phyloP scores from a whole-genome alignment of 1,284 basidiomycete species.

The Cutaneotrichosporon sp. region DNA sequence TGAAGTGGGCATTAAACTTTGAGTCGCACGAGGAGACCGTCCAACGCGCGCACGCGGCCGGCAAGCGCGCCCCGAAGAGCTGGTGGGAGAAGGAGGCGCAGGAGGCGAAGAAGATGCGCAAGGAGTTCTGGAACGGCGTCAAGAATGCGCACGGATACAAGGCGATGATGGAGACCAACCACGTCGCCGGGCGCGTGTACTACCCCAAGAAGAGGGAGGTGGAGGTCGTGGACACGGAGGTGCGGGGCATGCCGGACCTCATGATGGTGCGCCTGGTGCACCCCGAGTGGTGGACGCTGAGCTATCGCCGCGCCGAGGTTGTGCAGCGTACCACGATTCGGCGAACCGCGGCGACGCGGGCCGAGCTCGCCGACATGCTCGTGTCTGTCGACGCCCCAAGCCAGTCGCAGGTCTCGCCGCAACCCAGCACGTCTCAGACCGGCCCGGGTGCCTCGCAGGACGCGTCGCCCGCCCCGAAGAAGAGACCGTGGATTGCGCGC shows the following conservation, averaged over 20 bases:
- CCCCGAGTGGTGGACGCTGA: constrained; percentile 32
- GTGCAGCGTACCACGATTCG: not conserved
- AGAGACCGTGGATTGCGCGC: not conserved
- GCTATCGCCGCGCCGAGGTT: not conserved
- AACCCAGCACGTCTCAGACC: too few species aligned
- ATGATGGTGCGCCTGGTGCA: constrained; percentile 44
- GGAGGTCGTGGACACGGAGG: not conserved
- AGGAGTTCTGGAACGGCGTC: constrained; percentile 16
- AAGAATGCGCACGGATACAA: not conserved
- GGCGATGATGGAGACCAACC: not conserved
- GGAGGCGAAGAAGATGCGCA: not conserved
- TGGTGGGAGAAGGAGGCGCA: constrained; percentile 18
- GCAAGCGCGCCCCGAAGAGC: constrained; percentile 10
- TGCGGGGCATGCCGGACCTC: constrained; percentile 15
- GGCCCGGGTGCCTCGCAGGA: not conserved
- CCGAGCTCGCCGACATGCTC: not conserved
- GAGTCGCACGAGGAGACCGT: constrained; percentile 18
- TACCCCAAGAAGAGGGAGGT: constrained; percentile 1
- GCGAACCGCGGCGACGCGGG: not conserved
- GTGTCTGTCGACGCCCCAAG: not conserved
- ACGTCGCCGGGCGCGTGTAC: not conserved
- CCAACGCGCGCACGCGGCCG: constrained; percentile 11
- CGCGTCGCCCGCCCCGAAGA: not conserved
- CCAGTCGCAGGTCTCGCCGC: not conserved
- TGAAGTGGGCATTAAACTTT: constrained; percentile 14